Evolutionary conservation across 2,329 filamentous ascomycete species (phyloP).

Genomic region (Arthrobotrys musiformis): DNA sequence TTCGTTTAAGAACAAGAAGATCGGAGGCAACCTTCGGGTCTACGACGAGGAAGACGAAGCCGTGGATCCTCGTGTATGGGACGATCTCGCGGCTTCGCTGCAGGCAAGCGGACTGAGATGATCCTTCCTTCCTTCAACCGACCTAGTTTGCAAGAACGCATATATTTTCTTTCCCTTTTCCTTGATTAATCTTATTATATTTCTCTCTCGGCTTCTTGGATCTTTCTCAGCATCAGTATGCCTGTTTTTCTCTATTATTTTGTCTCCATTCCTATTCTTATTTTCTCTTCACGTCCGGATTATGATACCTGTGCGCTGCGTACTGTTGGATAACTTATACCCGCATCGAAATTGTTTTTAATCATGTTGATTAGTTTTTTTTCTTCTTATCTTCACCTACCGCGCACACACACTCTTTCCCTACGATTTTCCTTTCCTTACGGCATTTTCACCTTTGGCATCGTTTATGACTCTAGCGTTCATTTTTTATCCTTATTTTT

Average conservation of each 20-base stretch:
- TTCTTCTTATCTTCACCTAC: slow-evolving; percentile 1
- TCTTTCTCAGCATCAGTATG: slow-evolving; percentile 17
- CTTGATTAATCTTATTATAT: background rate
- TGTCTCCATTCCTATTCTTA: background rate
- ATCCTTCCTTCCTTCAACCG: slow-evolving; percentile 4
- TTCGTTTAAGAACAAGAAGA: slow-evolving; percentile 54
- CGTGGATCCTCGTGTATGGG: slow-evolving; percentile 51
- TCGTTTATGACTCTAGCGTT: slow-evolving; percentile 1
- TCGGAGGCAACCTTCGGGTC: slow-evolving; percentile 50
- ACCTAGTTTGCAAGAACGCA: background rate
- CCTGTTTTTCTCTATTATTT: slow-evolving; percentile 9
- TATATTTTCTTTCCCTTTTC: slow-evolving; percentile 2
- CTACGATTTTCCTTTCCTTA: background rate
- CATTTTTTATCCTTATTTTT: background rate
- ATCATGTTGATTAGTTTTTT: slow-evolving; percentile 25
- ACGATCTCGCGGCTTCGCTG: slow-evolving; percentile 49
- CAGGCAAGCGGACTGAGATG: slow-evolving; percentile 51
- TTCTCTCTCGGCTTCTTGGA: background rate
- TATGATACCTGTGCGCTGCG: slow-evolving; percentile 56
- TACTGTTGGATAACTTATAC: slow-evolving; percentile 47
- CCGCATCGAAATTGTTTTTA: slow-evolving; percentile 23
- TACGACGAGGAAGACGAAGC: slow-evolving; percentile 52
- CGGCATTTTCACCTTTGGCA: slow-evolving; percentile 6
- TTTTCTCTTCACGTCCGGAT: background rate
- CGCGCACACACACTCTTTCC: background rate